Base-by-base conservation (phyloP, 345 rosid genomes). In the Aquilaria sinensis region DNA sequence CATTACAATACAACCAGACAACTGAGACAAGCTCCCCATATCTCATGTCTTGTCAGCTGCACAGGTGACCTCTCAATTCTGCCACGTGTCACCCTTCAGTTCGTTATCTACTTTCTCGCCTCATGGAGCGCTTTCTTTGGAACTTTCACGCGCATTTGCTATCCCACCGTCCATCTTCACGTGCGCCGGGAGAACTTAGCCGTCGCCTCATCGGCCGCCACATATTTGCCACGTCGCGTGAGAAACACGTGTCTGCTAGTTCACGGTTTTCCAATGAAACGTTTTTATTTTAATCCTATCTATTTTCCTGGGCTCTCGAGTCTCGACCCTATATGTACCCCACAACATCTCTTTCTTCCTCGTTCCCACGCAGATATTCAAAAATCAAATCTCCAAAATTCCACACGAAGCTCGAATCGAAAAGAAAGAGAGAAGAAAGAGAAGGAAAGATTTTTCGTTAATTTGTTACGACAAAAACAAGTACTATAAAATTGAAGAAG, bases 151-250 rank as follows among this genome's bases (percentile, higher is more conserved):
- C 66, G 67, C 51, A 47, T 68, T 62, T 10, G 3, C 64, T 6
- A 77, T 72, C 66, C 47, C 74, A 72, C 85, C 85, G 84, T 75
- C 85, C 83, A 69, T 71, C n/a, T 48, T 60, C 75, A 76, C 75
- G 30, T 63, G 67, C 32, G 31, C 51, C 7, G 31, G 78, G 66
- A 12, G 51, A 80, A 80, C 89, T 67, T 66, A 76, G 75, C 85
- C 87, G 75, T 78, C 49, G 70, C 76, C 74, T 75, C 53, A 37
- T 80, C 61, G 62, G 8, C 34, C 16, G 53, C 68, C 63, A 2
- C 46, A 46, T 47, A 15, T 1, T 5, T 12, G 73, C 78, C 80
- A 77, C 80, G 73, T 78, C 16, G 1, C 3, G 0, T 0, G 0
- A n/a, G 0, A 0, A 6, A 48, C 81, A 81, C 82, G 86, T 77